Evolutionary conservation across 2,329 filamentous ascomycete genomes (phyloP), one percentile per base, ranked within the genome.

Genomic region (Didymella arachidicola): DNA sequence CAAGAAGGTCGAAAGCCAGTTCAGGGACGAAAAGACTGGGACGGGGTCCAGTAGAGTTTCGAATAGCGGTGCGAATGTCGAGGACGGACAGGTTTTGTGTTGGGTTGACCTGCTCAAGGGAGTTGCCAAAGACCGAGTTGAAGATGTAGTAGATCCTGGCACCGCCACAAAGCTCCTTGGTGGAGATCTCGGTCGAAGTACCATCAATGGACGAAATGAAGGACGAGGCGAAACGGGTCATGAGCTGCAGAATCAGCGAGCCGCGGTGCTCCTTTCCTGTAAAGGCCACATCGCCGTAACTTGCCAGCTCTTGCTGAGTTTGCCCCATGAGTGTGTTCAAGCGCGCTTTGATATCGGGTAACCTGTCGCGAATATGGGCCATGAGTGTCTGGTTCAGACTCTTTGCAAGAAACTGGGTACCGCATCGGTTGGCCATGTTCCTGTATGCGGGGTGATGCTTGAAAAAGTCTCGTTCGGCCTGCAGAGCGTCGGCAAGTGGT

Each of bases 261-360:
- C 95, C 95, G 49, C 94, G 87, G 75, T 99, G 95, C 77, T 98
- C 95, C 77, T 97, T 97, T 70, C 95, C 95, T 63, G 91, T 96
- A 76, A 99, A 99, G 70, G 96, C 91, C 82, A 95, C 96, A 75
- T 98, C 96, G 36, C 95, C 95, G 74, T 99, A 99, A 78, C 94
- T 97, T 42, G 95, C 95, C 57, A 99, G 84, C 78, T 99, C 95
- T 80, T 99, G 95, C 75, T 99, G 95, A 47, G 95, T 98, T 79
- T 99, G 95, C n/a, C 95, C 95, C 95, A 99, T 99, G 50, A 99
- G 82, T 0, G 95, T 99, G 78, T 99, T 99, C 61, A 99, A 84
- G 54, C 95, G 89, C 48, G 95, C 95, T 80, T 99, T 99, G 82
- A 99, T 99, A 77, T 99, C 95, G 29, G 95, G 95, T 69, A 99